Evolutionary conservation across 345 rosid genomes (phyloP), one percentile per base, ranked within the genome.

Genomic region (Eucalyptus sideroxylon): DNA sequence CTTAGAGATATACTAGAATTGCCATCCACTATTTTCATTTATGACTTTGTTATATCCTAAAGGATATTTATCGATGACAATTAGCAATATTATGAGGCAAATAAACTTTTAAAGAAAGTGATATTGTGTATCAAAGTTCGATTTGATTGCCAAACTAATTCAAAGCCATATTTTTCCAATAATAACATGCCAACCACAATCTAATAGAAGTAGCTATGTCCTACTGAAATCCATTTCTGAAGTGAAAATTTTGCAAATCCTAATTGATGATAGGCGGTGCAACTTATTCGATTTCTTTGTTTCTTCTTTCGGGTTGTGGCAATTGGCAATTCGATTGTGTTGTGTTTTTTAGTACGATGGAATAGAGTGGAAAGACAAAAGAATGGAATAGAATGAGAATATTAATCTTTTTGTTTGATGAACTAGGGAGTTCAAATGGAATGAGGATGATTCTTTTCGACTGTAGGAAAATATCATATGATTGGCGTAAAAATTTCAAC

Each of bases 1-100:
- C 10, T 1, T 53, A 21, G 9, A 53, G 0, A 53, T 53, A 53
- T 53, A 53, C 0, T 53, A 19, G 1, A 19, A 19, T 53, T 53
- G 0, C 2, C 1, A 53, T 19, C 5, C 0, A 53, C 0, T 19
- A 53, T 53, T 53, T 0, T 53, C 10, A 53, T 53, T 53, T 19
- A 53, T 1, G 59, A 53, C 5, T 8, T 53, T 3, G 9, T 53
- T 53, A 0, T 53, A 53, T 53, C 24, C 1, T 19, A 7, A 53
- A 53, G 0, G 59, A 53, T 19, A 53, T 53, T 53, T 53, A 0
- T 0, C 1, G 5, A 0, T 53, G 10, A 53, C 2, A 0, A 53
- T 19, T 19, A 53, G 24, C 1, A 19, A 53, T 0, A 53, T 53
- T 19, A 0, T 53, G 1, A 19, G 24, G 9, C 24, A 53, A 53